Conservation (phyloP, 192 early-diverging fungal genomes). For the Entomortierella beljakovae region DNA sequence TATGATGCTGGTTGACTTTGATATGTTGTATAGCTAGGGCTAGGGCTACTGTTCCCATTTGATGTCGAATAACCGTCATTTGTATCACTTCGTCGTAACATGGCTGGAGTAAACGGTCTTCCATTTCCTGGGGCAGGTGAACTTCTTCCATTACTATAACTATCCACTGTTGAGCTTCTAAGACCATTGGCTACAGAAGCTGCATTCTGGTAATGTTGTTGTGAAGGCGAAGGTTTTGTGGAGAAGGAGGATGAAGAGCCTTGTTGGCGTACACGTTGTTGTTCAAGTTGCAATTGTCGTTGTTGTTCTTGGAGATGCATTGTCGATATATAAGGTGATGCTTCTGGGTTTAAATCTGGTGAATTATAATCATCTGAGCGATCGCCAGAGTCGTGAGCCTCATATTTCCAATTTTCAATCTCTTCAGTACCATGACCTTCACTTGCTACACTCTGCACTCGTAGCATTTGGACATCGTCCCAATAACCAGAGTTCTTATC, state of each 20-base stretch:
- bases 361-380: constrained; percentile 12
- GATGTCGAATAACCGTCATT: constrained; percentile 8
- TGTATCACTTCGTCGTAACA: constrained; percentile 18
- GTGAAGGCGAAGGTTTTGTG: constrained; percentile 24
- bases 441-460: constrained; percentile 6
- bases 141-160: neutral
- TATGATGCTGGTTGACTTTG: constrained; percentile 36
- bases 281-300: constrained; percentile 44
- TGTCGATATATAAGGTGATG: constrained; percentile 30
- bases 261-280: constrained; percentile 39
- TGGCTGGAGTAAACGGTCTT: constrained; percentile 32
- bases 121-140: neutral
- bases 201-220: constrained; percentile 23
- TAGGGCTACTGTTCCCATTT: constrained; percentile 16
- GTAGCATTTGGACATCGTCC: constrained; percentile 36
- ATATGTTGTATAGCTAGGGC: constrained; percentile 26
- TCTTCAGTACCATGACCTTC: constrained; percentile 17
- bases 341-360: constrained; percentile 14
- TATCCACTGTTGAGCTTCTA: constrained; percentile 14
- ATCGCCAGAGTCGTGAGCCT: constrained; percentile 5
- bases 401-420: constrained; percentile 40
- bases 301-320: constrained; percentile 50
- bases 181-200: constrained; percentile 13
- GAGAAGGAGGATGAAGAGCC: constrained; percentile 16
- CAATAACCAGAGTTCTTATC: constrained; percentile 16